A percentile compares a stretch with the other conserved stretches of the same genome.
Conservation (phyloP, 345 rosid species). For the Populus pruinosa region DNA sequence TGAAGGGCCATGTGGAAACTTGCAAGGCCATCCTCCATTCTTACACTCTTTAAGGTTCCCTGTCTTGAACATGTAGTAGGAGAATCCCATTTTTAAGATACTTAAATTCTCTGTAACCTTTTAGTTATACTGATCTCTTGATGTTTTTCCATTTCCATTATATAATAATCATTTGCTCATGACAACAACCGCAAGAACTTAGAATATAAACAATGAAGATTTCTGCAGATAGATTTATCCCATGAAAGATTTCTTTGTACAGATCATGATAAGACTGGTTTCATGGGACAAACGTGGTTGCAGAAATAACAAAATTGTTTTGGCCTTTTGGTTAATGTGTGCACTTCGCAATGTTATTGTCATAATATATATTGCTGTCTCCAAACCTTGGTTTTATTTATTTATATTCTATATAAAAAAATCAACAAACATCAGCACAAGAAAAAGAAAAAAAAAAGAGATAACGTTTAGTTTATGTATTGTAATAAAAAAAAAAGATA, state of each 20-base stretch:
- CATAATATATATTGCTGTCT: neutral
- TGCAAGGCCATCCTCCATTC: neutral
- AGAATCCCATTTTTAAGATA: neutral
- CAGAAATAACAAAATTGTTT: neutral
- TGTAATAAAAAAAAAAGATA: no score
- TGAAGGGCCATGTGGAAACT: neutral
- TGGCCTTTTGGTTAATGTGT: neutral
- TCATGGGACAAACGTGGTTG: neutral
- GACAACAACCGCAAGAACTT: neutral
- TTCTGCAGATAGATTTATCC: neutral
- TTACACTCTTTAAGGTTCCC: neutral
- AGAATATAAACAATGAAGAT: neutral
- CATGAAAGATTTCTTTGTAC: neutral
- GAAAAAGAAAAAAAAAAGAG: neutral
- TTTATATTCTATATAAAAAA: neutral
- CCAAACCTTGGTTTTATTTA: neutral
- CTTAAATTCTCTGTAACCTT: neutral
- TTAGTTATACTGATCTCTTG: neutral
- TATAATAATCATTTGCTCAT: neutral
- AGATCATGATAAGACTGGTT: no score
- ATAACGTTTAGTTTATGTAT: no score
- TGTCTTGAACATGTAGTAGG: neutral
- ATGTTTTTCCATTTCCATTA: slow-evolving; percentile 9
- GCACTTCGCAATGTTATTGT: neutral
- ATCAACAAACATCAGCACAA: neutral